These are phyloP conservation scores for Pyrenochaeta sp. DNA, from an alignment of 2,329 filamentous ascomycete genomes.

Conservation along the genomic window DNA sequence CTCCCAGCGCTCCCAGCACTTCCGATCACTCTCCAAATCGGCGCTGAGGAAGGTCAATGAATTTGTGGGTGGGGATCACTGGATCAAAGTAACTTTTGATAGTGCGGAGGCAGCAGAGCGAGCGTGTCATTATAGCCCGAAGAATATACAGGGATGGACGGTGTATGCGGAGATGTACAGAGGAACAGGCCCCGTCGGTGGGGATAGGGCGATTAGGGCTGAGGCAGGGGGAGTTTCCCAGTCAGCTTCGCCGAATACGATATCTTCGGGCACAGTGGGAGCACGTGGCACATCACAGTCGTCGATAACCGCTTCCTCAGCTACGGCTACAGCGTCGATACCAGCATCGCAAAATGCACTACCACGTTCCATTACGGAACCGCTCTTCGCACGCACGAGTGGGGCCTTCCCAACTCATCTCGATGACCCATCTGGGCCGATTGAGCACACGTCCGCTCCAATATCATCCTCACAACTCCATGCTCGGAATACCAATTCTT, in stretches of 20 bases:
- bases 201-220: conserved; percentile 54
- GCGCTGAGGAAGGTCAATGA: conserved; percentile 82
- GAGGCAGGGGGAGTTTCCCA: conserved; percentile 38
- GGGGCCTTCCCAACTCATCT: conserved; percentile 37
- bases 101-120: conserved; percentile 58
- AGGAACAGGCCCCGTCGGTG: conserved; percentile 53
- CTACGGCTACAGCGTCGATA: conserved; percentile 47
- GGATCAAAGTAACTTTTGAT: conserved; percentile 73
- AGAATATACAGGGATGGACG: conserved; percentile 56
- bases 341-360: conserved; percentile 19
- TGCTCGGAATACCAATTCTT: conserved; percentile 8
- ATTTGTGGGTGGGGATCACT: conserved; percentile 85
- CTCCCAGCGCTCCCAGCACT: conserved; percentile 72
- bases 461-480: conserved; percentile 5
- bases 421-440: conserved; percentile 22
- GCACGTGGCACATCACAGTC: conserved; percentile 32
- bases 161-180: conserved; percentile 59
- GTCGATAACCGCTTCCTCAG: conserved; percentile 52
- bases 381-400: conserved; percentile 24
- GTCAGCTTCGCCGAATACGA: conserved; percentile 46
- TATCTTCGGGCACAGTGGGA: conserved; percentile 43
- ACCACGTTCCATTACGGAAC: conserved; percentile 32
- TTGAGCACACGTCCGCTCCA: conserved; percentile 45
- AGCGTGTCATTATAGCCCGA: conserved; percentile 57
- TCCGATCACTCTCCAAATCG: conserved; percentile 71